Percentiles rank a stretch among this genome's conserved stretches.
Evolutionary conservation across 179 eudicot genomes (phyloP).

Genomic region (Corrigiola litoralis): DNA sequence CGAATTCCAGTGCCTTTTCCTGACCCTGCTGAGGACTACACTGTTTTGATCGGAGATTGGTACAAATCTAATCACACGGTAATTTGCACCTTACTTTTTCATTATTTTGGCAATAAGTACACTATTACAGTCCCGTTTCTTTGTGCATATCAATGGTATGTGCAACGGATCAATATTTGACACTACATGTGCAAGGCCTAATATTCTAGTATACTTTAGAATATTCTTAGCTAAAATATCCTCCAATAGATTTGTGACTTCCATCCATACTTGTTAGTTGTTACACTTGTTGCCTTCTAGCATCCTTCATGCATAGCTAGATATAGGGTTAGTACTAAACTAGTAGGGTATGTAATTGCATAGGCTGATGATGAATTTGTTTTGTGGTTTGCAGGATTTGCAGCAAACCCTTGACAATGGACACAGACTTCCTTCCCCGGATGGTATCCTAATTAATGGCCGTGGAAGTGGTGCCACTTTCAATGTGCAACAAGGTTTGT

Average conservation of each 20-base stretch:
- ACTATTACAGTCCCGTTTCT: background rate
- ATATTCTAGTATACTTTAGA: too few species aligned
- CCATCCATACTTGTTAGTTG: too few species aligned
- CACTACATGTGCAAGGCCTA: too few species aligned
- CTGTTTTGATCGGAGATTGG: conserved; percentile 93
- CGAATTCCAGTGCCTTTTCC: conserved; percentile 77
- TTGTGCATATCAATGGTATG: background rate
- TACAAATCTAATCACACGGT: conserved; percentile 88
- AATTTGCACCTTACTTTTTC: conserved; percentile 7
- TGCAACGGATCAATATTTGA: too few species aligned
- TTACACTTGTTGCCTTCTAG: too few species aligned
- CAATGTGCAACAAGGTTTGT: conserved; percentile 72
- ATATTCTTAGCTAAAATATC: too few species aligned
- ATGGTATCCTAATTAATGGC: conserved; percentile 83
- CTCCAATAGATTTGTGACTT: too few species aligned
- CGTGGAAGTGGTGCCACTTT: conserved; percentile 71
- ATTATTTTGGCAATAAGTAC: background rate
- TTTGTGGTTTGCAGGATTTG: conserved; percentile 40
- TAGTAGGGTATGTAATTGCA: background rate
- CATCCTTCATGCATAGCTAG: background rate
- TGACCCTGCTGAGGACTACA: conserved; percentile 67
- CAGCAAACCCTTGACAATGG: conserved; percentile 58
- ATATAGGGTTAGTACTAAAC: background rate
- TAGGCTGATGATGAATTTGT: background rate
- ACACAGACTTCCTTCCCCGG: conserved; percentile 60